phyloP scores from a whole-genome alignment of 169 alveolate species.

The Sarcocystis neurona region DNA sequence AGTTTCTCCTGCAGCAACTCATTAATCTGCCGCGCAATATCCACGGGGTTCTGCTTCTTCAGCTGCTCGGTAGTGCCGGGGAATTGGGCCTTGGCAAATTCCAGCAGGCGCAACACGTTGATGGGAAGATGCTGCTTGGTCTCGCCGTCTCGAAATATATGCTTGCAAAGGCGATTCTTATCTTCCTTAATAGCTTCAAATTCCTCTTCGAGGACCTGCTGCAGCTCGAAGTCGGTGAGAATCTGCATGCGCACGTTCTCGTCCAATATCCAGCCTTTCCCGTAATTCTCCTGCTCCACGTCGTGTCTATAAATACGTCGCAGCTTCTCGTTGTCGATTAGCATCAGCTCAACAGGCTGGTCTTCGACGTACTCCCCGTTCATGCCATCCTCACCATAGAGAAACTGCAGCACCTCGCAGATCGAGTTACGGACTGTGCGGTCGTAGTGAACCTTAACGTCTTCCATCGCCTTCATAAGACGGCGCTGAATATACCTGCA shows the following conservation, averaged over 20 bases:
- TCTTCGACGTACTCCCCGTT: slow-evolving; percentile 99
- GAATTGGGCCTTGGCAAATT: slow-evolving; percentile 63
- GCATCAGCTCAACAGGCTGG: slow-evolving; percentile 91
- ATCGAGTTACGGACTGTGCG: slow-evolving; percentile 96
- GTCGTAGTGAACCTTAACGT: slow-evolving; percentile 98
- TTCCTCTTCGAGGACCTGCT: slow-evolving; percentile 72
- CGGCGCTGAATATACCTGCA: slow-evolving; percentile 96
- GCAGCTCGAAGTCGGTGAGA: slow-evolving; percentile 78
- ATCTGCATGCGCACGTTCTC: slow-evolving; percentile 72
- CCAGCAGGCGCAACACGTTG: slow-evolving; percentile 84
- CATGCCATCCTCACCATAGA: slow-evolving; percentile 99
- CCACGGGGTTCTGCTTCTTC: slow-evolving; percentile 77
- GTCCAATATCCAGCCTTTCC: slow-evolving; percentile 76
- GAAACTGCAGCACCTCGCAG: slow-evolving; percentile 96
- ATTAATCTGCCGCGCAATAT: slow-evolving; percentile 78
- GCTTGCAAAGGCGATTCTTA: slow-evolving; percentile 61
- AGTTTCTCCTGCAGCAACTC: slow-evolving; percentile 76
- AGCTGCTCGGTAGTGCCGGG: slow-evolving; percentile 46
- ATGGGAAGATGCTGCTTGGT: slow-evolving; percentile 96
- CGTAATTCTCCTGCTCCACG: slow-evolving; percentile 76
- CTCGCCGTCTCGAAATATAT: slow-evolving; percentile 93
- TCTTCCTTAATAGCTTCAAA: slow-evolving; percentile 41
- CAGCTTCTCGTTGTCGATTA: slow-evolving; percentile 88
- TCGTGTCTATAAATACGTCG: slow-evolving; percentile 76
- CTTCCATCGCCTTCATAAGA: slow-evolving; percentile 99